Conservation (phyloP, 2,329 filamentous ascomycete genomes). For the Thyridium curvatum region DNA sequence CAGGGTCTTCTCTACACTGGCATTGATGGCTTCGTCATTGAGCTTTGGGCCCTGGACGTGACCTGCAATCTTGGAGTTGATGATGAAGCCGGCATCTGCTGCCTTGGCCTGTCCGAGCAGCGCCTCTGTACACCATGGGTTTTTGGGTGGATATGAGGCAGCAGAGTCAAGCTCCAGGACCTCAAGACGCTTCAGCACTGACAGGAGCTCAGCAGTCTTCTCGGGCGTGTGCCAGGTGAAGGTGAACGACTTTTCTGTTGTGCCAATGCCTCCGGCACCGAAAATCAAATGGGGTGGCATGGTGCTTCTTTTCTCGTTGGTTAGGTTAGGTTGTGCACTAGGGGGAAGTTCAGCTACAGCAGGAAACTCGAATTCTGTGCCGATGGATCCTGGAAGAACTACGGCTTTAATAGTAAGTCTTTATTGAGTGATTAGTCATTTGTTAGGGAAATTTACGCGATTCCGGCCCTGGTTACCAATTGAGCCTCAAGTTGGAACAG, state of each 20-base stretch:
- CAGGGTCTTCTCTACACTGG: constrained; percentile 6
- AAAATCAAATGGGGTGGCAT: constrained; percentile 12
- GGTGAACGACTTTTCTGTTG: constrained; percentile 9
- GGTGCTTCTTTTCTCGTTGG: too few relatives aligned
- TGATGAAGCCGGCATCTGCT: constrained; percentile 6
- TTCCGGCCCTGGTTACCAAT: too few relatives aligned
- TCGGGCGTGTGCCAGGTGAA: constrained; percentile 13
- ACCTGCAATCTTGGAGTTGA: constrained; percentile 11
- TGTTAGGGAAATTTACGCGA: too few relatives aligned
- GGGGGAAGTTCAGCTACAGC: too few relatives aligned
- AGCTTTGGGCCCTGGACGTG: not conserved
- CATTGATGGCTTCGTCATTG: constrained; percentile 1
- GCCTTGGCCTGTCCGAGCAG: constrained; percentile 9
- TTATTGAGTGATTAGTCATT: too few relatives aligned
- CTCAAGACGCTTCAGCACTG: constrained; percentile 8
- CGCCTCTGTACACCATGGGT: constrained; percentile 12
- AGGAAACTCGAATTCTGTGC: too few relatives aligned
- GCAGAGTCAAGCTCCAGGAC: constrained; percentile 13
- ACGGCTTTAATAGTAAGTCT: too few relatives aligned
- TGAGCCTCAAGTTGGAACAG: too few relatives aligned
- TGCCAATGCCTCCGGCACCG: constrained; percentile 13
- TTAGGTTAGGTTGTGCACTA: too few relatives aligned
- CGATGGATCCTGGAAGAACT: too few relatives aligned
- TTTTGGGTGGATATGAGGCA: constrained; percentile 11
- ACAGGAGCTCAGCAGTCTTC: constrained; percentile 9